Conservation (phyloP, 352 stramenopile species). For the Globisporangium spinosum region DNA sequence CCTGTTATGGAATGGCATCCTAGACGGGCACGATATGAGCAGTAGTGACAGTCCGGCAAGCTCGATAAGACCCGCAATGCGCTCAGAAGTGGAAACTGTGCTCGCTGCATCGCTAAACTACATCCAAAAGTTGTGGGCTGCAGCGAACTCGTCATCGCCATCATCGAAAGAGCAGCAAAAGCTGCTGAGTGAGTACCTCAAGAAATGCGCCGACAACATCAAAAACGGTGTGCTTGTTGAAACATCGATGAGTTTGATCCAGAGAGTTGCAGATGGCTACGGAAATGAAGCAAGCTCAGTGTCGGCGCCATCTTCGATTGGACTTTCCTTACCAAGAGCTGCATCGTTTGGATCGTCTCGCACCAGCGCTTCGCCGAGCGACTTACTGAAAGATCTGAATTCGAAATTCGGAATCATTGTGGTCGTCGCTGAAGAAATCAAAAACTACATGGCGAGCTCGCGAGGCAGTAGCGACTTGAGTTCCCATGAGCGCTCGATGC, state of each 20-base stretch:
- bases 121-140: constrained; percentile 62
- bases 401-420: constrained; percentile 52
- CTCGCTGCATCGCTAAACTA: constrained; percentile 72
- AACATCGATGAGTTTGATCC: constrained; percentile 76
- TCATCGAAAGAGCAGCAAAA: constrained; percentile 72
- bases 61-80: constrained; percentile 32
- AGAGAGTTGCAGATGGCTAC: constrained; percentile 55
- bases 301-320: constrained; percentile 33
- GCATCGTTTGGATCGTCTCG: constrained; percentile 22
- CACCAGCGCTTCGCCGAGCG: constrained; percentile 40
- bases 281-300: constrained; percentile 33
- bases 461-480: constrained; percentile 3
- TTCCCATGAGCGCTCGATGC: constrained; percentile 20
- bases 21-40: constrained; percentile 31
- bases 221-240: constrained; percentile 47
- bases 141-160: constrained; percentile 35
- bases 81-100: constrained; percentile 46
- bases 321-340: constrained; percentile 31
- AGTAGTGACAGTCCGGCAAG: constrained; percentile 6
- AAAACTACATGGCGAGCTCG: constrained; percentile 29
- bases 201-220: constrained; percentile 73
- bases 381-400: constrained; percentile 69
- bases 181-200: constrained; percentile 64
- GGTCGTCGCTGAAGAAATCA: constrained; percentile 58
- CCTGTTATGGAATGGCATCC: constrained; percentile 75